Percentiles rank a stretch among this genome's conserved stretches.
These are phyloP conservation scores for Suhomyces coccinellae DNA, from an alignment of 1,139 yeast species.

Conservation along the genomic window DNA sequence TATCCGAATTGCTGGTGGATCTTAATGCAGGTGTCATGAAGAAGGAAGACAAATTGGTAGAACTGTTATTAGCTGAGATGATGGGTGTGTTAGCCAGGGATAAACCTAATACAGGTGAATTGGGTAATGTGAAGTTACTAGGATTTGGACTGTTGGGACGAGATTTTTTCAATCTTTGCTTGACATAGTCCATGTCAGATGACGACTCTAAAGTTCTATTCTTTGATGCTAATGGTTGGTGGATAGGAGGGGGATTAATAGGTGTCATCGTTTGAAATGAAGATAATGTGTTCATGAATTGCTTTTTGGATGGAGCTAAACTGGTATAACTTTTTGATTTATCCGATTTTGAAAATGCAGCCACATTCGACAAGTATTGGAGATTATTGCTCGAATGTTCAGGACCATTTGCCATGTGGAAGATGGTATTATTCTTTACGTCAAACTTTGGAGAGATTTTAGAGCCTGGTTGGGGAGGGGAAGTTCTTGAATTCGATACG, in stretches of 20 bases:
- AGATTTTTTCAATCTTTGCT: slow-evolving; percentile 61
- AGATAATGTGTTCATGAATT: slow-evolving; percentile 38
- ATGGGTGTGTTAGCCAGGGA: slow-evolving; percentile 46
- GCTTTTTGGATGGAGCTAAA: slow-evolving; percentile 15
- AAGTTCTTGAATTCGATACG: background rate
- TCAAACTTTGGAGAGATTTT: background rate
- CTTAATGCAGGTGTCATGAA: slow-evolving; percentile 31
- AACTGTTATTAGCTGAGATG: slow-evolving; percentile 45
- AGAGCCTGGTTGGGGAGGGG: background rate
- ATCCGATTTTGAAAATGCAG: slow-evolving; percentile 15
- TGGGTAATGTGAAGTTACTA: slow-evolving; percentile 52
- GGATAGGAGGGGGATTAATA: slow-evolving; percentile 9
- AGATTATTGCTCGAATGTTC: slow-evolving; percentile 22
- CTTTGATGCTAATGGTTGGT: slow-evolving; percentile 4
- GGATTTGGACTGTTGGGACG: slow-evolving; percentile 63
- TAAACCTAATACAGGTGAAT: slow-evolving; percentile 57
- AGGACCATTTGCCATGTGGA: slow-evolving; percentile 9
- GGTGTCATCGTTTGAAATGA: slow-evolving; percentile 60
- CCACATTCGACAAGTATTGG: slow-evolving; percentile 24
- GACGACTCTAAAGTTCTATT: slow-evolving; percentile 32
- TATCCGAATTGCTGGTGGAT: slow-evolving; percentile 7
- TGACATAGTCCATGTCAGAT: slow-evolving; percentile 48
- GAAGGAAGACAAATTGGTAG: slow-evolving; percentile 43
- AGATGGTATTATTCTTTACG: slow-evolving; percentile 7
- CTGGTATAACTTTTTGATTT: slow-evolving; percentile 20